phyloP scores from a whole-genome alignment of 805 yeast species.

The Blastobotrys terrestris region DNA sequence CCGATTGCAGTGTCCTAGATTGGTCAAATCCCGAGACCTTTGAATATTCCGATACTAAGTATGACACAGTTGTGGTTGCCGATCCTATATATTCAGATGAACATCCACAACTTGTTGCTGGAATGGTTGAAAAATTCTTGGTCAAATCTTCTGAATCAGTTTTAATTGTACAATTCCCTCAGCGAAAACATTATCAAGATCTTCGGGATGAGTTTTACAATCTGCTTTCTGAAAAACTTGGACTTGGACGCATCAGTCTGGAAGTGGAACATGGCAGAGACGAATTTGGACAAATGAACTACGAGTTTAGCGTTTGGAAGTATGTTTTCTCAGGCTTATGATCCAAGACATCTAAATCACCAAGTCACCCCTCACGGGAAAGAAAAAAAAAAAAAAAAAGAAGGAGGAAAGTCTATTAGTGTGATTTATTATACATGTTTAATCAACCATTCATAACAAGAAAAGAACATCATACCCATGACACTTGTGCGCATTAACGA shows the following conservation, averaged over 20 bases:
- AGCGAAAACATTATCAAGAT: slow-evolving; percentile 56
- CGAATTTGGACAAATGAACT: slow-evolving; percentile 74
- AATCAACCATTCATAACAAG: slow-evolving; percentile 65
- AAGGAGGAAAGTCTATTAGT: neutral
- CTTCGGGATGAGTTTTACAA: slow-evolving; percentile 61
- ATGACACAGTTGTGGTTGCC: slow-evolving; percentile 61
- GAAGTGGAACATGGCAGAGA: slow-evolving; percentile 63
- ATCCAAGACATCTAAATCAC: too few relatives aligned
- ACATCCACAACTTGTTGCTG: slow-evolving; percentile 70
- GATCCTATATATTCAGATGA: slow-evolving; percentile 84
- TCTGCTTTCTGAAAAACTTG: slow-evolving; percentile 34
- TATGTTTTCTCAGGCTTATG: too few relatives aligned
- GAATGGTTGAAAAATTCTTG: slow-evolving; percentile 50
- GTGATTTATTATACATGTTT: slow-evolving; percentile 12
- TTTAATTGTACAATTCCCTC: slow-evolving; percentile 70
- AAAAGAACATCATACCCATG: slow-evolving; percentile 70
- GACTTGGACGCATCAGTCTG: slow-evolving; percentile 31
- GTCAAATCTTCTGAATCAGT: slow-evolving; percentile 30
- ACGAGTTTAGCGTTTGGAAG: slow-evolving; percentile 21
- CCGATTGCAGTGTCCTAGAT: slow-evolving; percentile 46
- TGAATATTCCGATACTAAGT: slow-evolving; percentile 29
- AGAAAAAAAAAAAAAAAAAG: neutral
- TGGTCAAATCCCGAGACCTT: slow-evolving; percentile 58
- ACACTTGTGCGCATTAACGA: slow-evolving; percentile 64
- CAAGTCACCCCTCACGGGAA: too few relatives aligned